A percentile compares a stretch with the other conserved stretches of the same genome.
Evolutionary conservation across 2,329 filamentous ascomycete genomes (phyloP).

Genomic region (Cryphonectria japonica): DNA sequence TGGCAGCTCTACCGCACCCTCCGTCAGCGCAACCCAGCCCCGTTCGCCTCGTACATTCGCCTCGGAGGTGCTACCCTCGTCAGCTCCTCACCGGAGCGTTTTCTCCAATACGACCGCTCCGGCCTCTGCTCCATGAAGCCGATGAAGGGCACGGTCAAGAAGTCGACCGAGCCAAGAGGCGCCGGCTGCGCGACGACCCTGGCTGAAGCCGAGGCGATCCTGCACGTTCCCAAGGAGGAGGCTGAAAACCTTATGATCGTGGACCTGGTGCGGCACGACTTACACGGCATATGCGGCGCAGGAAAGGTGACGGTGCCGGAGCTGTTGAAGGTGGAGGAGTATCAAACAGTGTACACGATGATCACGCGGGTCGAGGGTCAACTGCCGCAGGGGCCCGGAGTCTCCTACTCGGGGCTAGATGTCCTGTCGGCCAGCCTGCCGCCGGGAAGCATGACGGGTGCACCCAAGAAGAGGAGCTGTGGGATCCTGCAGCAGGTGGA

Average conservation of each 20-base stretch:
- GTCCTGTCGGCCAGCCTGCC: constrained; percentile 79
- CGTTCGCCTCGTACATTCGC: constrained; percentile 81
- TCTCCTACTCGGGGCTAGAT: constrained; percentile 66
- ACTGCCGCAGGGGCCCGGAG: constrained; percentile 43
- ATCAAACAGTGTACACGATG: constrained; percentile 89
- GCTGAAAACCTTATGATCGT: constrained; percentile 99
- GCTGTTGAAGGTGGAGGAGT: constrained; percentile 86
- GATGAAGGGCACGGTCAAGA: constrained; percentile 96
- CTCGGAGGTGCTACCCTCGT: constrained; percentile 73
- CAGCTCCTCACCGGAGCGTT: constrained; percentile 87
- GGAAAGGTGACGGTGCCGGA: constrained; percentile 75
- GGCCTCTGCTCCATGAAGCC: constrained; percentile 80
- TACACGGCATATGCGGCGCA: constrained; percentile 81
- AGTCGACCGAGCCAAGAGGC: constrained; percentile 58
- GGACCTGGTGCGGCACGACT: constrained; percentile 90
- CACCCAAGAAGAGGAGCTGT: constrained; percentile 91
- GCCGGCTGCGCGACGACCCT: constrained; percentile 51
- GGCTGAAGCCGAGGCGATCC: constrained; percentile 71
- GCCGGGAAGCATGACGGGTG: constrained; percentile 94
- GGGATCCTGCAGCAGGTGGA: constrained; percentile 78
- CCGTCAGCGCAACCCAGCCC: constrained; percentile 74
- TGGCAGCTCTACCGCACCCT: constrained; percentile 77
- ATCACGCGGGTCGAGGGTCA: constrained; percentile 82
- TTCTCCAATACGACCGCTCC: constrained; percentile 61
- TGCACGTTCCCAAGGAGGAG: constrained; percentile 84